Evolutionary conservation across 169 alveolate genomes (phyloP).

Genomic region (Plasmodium reichenowi): DNA sequence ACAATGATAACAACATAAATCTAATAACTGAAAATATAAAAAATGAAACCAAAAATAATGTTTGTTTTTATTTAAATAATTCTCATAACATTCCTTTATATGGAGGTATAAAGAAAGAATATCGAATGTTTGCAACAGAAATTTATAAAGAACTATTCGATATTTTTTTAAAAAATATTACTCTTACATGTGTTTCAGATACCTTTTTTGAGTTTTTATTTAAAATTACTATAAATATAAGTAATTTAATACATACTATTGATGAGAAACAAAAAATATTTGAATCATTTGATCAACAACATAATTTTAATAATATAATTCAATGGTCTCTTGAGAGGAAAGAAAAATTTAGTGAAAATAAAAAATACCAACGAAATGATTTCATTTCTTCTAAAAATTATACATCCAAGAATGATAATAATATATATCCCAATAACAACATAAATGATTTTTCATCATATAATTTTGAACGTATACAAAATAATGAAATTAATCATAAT

Average conservation of each 20-base stretch:
- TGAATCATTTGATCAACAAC: slow-evolving; percentile 44
- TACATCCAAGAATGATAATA: background rate
- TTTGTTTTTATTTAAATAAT: slow-evolving; percentile 47
- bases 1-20: too few species aligned
- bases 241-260: slow-evolving; percentile 32
- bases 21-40: background rate
- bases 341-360: slow-evolving; percentile 49
- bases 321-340: slow-evolving; percentile 70
- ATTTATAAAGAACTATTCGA: slow-evolving; percentile 66
- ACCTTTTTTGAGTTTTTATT: slow-evolving; percentile 66
- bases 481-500: slow-evolving; percentile 16
- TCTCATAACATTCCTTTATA: slow-evolving; percentile 16
- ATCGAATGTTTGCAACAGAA: slow-evolving; percentile 75
- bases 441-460: background rate
- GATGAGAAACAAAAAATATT: slow-evolving; percentile 64
- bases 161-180: slow-evolving; percentile 63
- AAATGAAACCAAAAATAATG: slow-evolving; percentile 20
- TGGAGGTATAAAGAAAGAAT: slow-evolving; percentile 41
- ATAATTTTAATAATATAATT: slow-evolving; percentile 41
- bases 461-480: background rate
- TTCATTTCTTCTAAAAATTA: slow-evolving; percentile 12
- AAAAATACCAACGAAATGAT: slow-evolving; percentile 26
- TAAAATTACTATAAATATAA: slow-evolving; percentile 70
- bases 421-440: slow-evolving; percentile 1
- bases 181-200: slow-evolving; percentile 49